These are phyloP conservation scores for Przewalskia tangutica DNA, from an alignment of 257 asterid genomes.

Conservation along the genomic window DNA sequence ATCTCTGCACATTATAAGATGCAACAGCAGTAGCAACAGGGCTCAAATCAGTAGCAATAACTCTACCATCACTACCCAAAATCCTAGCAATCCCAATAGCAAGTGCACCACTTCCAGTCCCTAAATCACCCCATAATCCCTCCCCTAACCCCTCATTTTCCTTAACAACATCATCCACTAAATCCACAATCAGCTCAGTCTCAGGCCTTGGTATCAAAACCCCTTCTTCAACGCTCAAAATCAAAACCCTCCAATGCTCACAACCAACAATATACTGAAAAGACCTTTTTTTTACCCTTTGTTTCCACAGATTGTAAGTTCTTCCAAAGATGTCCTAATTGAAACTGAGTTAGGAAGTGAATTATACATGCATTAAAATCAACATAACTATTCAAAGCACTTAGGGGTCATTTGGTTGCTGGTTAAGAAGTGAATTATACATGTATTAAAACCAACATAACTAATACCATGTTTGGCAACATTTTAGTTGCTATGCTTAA, in stretches of 20 bases:
- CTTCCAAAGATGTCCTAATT: constrained; percentile 59
- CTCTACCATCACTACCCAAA: constrained; percentile 47
- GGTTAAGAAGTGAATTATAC: too few species aligned
- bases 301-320: constrained; percentile 70
- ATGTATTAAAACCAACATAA: too few species aligned
- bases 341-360: constrained; percentile 5
- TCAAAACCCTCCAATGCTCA: constrained; percentile 92
- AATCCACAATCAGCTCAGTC: constrained; percentile 71
- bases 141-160: constrained; percentile 25
- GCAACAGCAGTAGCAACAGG: constrained; percentile 26
- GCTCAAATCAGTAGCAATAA: constrained; percentile 65
- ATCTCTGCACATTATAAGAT: too few species aligned
- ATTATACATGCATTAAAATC: too few species aligned
- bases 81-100: constrained; percentile 63
- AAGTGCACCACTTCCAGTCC: constrained; percentile 93
- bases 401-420: too few species aligned
- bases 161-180: constrained; percentile 42
- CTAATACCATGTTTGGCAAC: too few species aligned
- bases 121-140: constrained; percentile 87
- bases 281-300: constrained; percentile 71
- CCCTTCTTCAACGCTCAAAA: constrained; percentile 79
- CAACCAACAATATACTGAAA: constrained; percentile 92
- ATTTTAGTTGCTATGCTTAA: too few species aligned
- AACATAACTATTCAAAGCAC: too few species aligned
- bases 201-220: constrained; percentile 92